Evolutionary conservation across 2,329 filamentous ascomycete genomes (phyloP), one percentile per base, ranked within the genome.

Genomic region (Monosporascus sp.): DNA sequence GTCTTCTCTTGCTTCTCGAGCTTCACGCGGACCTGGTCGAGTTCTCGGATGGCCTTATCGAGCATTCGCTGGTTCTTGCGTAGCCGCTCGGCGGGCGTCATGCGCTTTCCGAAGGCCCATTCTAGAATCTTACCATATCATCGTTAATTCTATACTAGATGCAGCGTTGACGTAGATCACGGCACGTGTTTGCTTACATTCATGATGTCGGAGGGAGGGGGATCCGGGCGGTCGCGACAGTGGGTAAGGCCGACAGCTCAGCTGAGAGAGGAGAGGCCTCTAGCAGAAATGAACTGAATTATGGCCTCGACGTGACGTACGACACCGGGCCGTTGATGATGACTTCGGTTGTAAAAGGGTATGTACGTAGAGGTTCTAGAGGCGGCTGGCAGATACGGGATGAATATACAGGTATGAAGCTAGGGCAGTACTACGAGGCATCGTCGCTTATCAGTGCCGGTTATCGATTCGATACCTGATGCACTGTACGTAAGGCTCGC

Each of bases 1-100:
- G 96, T 96, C 84, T 97, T 97, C 78, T 99, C 94, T 70, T 99
- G 94, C 68, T 96, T 96, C 76, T 99, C 94, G 34, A 99, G 80
- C 77, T 99, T 99, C 59, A 92, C 86, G 53, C 94, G 83, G 71
- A 97, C 93, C 58, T 96, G 88, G 68, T 99, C 94, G 50, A 99
- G 83, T 71, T 99, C 94, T 62, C 94, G 86, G 67, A 97, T 94
- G 11, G 94, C 96, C 78, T 97, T 96, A 74, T 99, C 94, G 59
- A 99, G 85, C 62, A 94, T 91, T 64, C 94, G 85, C 75, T 97
- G 94, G 73, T 99, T 96, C 79, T 93, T 93, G 72, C 89, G 86
- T 70, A 93, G 79, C 70, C 89, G 87, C 80, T 94, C 89, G 24
- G 91, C 90, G 4, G 94, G 93, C 79, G 94, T 99, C 83, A 97